Base-by-base conservation (phyloP, 352 stramenopile species). In the Globisporangium polare region DNA sequence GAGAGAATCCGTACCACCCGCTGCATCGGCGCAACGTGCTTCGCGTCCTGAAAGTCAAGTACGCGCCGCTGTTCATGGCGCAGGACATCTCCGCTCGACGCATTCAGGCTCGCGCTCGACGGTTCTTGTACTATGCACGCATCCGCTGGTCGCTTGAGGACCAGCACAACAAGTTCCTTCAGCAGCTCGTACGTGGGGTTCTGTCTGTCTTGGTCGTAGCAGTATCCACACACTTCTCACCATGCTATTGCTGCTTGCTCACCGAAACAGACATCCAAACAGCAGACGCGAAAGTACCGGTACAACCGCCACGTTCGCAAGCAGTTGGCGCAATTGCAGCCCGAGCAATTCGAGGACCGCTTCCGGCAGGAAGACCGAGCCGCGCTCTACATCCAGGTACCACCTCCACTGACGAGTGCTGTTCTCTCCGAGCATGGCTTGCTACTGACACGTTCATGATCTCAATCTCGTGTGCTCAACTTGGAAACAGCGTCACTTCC, bases 201-300 rank as follows among this genome's bases (percentile, higher is more conserved):
- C 33, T 39, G 33, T 5, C 26, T 26, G 13, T 7, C 20, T 63
- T 17, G 33, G 10, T 17, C 22, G 18, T 7, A 43, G 9, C 26
- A 15, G 4, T 5, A 22, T 56, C 2, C 8, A 43, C 18, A 17
- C 2, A 22, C 22, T 24, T 17, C 29, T 56, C n/a, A 31, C 17
- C 26, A 33, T 5, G 18, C 31, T 10, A 2, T 43, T 22, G 5
- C 24, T 24, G 46, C 20, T 45, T 35, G 18, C 1, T 26, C 59
- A 13, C 24, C 51, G 17, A 5, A 22, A 6, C 45, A 83, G 74
- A 73, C 59, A 65, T 72, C 64, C 66, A 90, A 89, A 54, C 60
- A 80, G 22, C 62, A 63, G 24, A 88, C 80, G 35, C 72, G 67
- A n/a, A 90, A 88, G 68, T 90, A 90, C 59, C 78, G 73, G 12